Conservation (phyloP, 2,329 filamentous ascomycete species). For the Dothistroma pini region DNA sequence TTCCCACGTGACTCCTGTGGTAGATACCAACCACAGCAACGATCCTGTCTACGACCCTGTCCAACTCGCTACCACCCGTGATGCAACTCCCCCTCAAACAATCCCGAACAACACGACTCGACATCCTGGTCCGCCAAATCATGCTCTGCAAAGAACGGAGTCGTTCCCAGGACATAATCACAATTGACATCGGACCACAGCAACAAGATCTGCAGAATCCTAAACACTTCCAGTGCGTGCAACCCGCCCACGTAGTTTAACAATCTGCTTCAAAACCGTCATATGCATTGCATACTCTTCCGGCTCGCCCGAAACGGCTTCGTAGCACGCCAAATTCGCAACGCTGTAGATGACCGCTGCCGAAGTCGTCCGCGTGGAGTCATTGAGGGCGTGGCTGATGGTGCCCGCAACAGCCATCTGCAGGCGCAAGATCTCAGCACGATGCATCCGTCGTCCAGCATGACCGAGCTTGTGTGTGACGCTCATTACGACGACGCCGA, state of each 20-base stretch:
- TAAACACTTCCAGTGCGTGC: background rate
- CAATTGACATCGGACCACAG: background rate
- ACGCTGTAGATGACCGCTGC: constrained; percentile 14
- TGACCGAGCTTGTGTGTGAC: background rate
- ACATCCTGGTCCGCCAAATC: background rate
- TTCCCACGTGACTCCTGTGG: too few species aligned
- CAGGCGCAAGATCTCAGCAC: background rate
- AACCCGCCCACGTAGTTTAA: background rate
- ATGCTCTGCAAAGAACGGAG: background rate
- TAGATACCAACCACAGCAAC: too few species aligned
- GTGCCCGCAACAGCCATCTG: constrained; percentile 5
- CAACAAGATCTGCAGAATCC: background rate
- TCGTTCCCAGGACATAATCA: background rate
- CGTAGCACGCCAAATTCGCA: background rate
- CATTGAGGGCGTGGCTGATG: constrained; percentile 16
- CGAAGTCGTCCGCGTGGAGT: constrained; percentile 12
- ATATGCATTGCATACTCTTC: background rate
- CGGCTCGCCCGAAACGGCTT: background rate
- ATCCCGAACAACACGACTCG: background rate
- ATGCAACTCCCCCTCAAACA: background rate
- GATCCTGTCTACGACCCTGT: too few species aligned
- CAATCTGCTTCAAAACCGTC: background rate
- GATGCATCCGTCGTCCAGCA: background rate
- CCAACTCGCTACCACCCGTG: background rate
- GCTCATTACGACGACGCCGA: background rate